Evolutionary conservation across 1,284 basidiomycete genomes (phyloP), one percentile per base, ranked within the genome.

Genomic region (Pascua guehoae): DNA sequence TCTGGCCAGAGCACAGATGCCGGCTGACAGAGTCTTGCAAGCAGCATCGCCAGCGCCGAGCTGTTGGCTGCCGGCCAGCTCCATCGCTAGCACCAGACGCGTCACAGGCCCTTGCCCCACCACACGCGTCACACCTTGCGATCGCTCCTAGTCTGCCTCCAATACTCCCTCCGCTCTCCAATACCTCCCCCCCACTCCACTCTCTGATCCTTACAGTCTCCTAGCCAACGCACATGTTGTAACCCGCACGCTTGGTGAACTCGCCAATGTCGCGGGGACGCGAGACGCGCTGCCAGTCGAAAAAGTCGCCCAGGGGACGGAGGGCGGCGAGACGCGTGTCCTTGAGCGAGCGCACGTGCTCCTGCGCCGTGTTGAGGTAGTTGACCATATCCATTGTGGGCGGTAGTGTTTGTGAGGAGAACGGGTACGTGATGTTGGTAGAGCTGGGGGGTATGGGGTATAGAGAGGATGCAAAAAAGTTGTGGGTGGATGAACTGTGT

Each of bases 231-330:
- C 45, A 73, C 70, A 70, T 58, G 58, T 72, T 72, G 63, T 71
- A 72, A 17, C 65, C 61, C 14, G 70, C 72, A 32, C 70, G 57
- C 61, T 71, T 66, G 60, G 69, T 79, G 48, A 78, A 80, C 65
- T 82, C 81, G 66, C 80, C 80, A 84, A 85, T 61, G 85, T 94
- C 79, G 48, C 71, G 70, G 10, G 80, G 80, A 65, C 88, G 80
- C 32, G 91, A 93, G 60, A 98, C 79, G 49, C 92, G 86, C 68
- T 93, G 87, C 68, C 85, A 82, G 80, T 98, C 93, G 72, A 98
- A 95, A 66, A 78, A 79, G 66, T 95, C 91, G 55, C 79, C 77
- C 1, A 88, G 84, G 2, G 88, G 83, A 57, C 92, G 85, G 58
- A 97, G 81, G 36, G 86, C 84, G 50, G 89, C 89, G 57, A 96